Evolutionary conservation across 2,329 filamentous ascomycete genomes (phyloP).

Genomic region (Penicillium sp.): DNA sequence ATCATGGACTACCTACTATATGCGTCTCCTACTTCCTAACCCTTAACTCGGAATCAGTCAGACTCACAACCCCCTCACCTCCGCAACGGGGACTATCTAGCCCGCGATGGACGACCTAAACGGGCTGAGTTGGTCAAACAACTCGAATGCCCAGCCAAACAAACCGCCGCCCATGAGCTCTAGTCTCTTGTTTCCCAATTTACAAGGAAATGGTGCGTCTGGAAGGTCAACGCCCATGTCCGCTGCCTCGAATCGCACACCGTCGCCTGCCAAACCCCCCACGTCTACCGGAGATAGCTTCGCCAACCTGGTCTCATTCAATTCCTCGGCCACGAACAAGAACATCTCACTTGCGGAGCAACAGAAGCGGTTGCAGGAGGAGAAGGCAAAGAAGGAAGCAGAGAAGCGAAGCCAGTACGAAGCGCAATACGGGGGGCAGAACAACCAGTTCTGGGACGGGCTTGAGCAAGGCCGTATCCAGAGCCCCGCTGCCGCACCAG

Average conservation of each 20-base stretch:
- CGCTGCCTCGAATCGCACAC: slow-evolving; percentile 28
- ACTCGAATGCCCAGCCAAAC: slow-evolving; percentile 27
- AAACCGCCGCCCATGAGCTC: slow-evolving; percentile 39
- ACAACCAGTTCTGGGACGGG: slow-evolving; percentile 69
- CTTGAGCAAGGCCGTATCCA: slow-evolving; percentile 56
- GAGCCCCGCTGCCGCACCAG: slow-evolving; percentile 42
- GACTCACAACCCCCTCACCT: not conserved
- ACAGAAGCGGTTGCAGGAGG: slow-evolving; percentile 68
- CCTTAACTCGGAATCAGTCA: not conserved
- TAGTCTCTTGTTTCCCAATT: slow-evolving; percentile 32
- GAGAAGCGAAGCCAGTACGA: slow-evolving; percentile 68
- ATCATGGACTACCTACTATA: slow-evolving; percentile 7
- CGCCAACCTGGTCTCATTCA: slow-evolving; percentile 60
- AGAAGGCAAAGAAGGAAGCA: slow-evolving; percentile 68
- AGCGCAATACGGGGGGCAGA: slow-evolving; percentile 65
- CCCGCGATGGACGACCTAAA: slow-evolving; percentile 46
- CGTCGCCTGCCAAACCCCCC: slow-evolving; percentile 38
- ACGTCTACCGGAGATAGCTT: slow-evolving; percentile 53
- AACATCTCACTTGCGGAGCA: slow-evolving; percentile 65
- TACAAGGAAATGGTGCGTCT: slow-evolving; percentile 38
- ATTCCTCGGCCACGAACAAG: slow-evolving; percentile 47
- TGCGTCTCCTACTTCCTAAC: slow-evolving; percentile 1
- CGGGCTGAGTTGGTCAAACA: slow-evolving; percentile 44
- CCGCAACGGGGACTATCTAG: slow-evolving; percentile 1
- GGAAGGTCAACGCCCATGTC: slow-evolving; percentile 44